Percentiles rank a stretch among this genome's conserved stretches.
These are phyloP conservation scores for Penicillium sp. DNA, from an alignment of 2,329 filamentous ascomycete genomes.

Conservation along the genomic window DNA sequence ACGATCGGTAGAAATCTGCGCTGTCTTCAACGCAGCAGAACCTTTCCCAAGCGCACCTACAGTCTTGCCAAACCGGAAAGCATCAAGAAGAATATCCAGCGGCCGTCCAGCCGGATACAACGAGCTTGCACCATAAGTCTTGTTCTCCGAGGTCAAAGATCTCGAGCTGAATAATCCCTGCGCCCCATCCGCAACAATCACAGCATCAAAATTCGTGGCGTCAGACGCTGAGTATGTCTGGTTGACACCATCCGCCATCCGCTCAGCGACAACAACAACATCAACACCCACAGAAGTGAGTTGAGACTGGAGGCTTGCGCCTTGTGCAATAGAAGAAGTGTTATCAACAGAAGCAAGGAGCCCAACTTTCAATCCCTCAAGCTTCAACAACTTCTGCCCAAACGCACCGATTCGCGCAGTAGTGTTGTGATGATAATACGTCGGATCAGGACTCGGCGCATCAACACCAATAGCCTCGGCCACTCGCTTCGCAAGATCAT, in stretches of 20 bases:
- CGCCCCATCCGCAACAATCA: constrained; percentile 60
- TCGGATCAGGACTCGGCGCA: constrained; percentile 60
- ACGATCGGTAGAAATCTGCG: constrained; percentile 43
- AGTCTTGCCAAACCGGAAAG: constrained; percentile 70
- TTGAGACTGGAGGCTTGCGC: constrained; percentile 50
- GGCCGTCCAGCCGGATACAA: constrained; percentile 66
- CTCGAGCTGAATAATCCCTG: constrained; percentile 50
- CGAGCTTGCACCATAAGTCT: constrained; percentile 49
- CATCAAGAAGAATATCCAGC: constrained; percentile 61
- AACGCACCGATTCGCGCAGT: constrained; percentile 64
- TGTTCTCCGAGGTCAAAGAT: not conserved
- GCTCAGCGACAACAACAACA: constrained; percentile 62
- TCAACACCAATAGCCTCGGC: constrained; percentile 61
- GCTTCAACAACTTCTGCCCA: constrained; percentile 56
- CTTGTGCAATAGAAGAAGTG: constrained; percentile 49
- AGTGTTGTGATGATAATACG: constrained; percentile 68
- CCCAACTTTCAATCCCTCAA: constrained; percentile 65
- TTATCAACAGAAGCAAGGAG: constrained; percentile 55
- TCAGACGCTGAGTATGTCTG: constrained; percentile 66
- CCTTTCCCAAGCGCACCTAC: constrained; percentile 59
- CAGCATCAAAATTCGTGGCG: constrained; percentile 45
- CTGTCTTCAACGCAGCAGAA: constrained; percentile 39
- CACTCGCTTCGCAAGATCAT: constrained; percentile 67
- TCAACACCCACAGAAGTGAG: constrained; percentile 49
- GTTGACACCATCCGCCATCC: constrained; percentile 55